Conservation (phyloP, 2,329 filamentous ascomycete genomes). For the Calycina herbarum region DNA sequence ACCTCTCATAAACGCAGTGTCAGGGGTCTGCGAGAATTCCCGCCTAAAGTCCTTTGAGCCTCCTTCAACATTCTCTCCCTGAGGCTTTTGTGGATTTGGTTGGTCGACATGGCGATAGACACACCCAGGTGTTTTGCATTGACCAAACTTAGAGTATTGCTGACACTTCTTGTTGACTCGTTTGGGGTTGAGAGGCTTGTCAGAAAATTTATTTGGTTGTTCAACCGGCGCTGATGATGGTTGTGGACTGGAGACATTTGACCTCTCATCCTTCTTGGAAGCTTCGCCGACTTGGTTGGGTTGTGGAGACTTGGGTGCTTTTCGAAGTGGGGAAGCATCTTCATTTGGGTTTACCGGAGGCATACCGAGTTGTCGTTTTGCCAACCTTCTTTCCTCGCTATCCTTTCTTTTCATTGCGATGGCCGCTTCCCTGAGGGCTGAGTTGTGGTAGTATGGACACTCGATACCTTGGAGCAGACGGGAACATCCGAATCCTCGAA, state of each 20-base stretch:
- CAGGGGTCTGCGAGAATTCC: neutral
- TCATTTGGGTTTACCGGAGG: neutral
- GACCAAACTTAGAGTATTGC: neutral
- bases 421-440: neutral
- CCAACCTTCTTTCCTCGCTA: neutral
- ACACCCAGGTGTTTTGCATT: neutral
- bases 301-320: neutral
- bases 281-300: neutral
- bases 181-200: neutral
- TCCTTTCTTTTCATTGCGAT: neutral
- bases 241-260: neutral
- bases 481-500: neutral
- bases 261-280: neutral
- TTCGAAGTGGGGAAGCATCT: neutral
- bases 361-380: neutral
- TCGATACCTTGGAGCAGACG: neutral
- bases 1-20: neutral
- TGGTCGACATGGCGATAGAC: neutral
- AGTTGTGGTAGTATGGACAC: constrained; percentile 1
- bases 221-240: neutral
- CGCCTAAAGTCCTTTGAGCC: too few species aligned
- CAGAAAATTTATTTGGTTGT: neutral
- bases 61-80: neutral
- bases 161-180: neutral
- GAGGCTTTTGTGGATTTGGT: neutral